phyloP scores from a whole-genome alignment of 345 rosid genomes.

The Viola odorata region DNA sequence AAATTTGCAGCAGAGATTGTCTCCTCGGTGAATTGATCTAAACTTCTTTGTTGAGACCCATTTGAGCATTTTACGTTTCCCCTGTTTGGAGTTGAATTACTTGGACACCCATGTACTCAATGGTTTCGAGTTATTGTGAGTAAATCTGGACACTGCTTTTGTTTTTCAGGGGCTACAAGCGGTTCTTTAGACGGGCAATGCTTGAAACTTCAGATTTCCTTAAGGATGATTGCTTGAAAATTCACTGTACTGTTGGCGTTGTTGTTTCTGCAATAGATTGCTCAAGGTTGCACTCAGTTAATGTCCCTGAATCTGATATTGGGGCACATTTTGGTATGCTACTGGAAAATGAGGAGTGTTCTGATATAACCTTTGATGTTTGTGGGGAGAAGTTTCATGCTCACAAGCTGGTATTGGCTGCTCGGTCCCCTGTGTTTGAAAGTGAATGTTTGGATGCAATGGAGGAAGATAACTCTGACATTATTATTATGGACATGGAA shows the following conservation, averaged over 20 bases:
- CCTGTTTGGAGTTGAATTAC: not conserved
- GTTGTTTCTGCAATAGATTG: slow-evolving; percentile 82
- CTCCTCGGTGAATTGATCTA: too few species aligned
- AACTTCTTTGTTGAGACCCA: not conserved
- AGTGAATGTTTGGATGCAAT: slow-evolving; percentile 50
- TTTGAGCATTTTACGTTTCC: not conserved
- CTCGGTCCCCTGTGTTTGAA: slow-evolving; percentile 81
- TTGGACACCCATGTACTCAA: not conserved
- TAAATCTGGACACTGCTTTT: not conserved
- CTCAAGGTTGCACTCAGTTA: slow-evolving; percentile 68
- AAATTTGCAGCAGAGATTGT: too few species aligned
- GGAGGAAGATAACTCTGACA: slow-evolving; percentile 51
- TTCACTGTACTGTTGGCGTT: slow-evolving; percentile 90
- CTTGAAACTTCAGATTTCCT: slow-evolving; percentile 81
- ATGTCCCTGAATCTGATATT: slow-evolving; percentile 85
- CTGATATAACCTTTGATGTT: slow-evolving; percentile 73
- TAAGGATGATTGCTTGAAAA: slow-evolving; percentile 82
- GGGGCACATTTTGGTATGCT: slow-evolving; percentile 72
- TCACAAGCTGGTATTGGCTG: slow-evolving; percentile 78
- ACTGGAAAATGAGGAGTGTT: slow-evolving; percentile 75
- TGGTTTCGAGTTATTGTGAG: not conserved
- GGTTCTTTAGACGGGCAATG: slow-evolving; percentile 68
- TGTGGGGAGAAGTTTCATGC: slow-evolving; percentile 68
- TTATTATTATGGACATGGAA: slow-evolving; percentile 65
- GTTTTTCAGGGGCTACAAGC: slow-evolving; percentile 82